Conservation (phyloP, 2,329 filamentous ascomycete species). For the Ophiognomonia clavigignenti-juglandacearum region DNA sequence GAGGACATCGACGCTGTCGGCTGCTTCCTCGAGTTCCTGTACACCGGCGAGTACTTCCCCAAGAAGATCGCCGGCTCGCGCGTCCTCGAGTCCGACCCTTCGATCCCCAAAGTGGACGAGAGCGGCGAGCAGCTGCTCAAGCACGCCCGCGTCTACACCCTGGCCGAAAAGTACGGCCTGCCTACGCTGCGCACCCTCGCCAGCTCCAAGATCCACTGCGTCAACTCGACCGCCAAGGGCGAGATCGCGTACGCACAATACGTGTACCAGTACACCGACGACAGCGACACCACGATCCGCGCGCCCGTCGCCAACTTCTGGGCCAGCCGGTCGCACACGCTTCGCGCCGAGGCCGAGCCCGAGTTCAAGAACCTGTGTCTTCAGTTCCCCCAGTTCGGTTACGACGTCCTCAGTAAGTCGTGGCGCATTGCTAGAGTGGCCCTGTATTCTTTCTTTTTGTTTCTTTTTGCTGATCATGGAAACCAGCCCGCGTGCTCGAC, state of each 20-base stretch:
- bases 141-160: conserved; percentile 84
- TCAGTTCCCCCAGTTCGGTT: conserved; percentile 87
- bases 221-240: conserved; percentile 80
- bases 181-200: conserved; percentile 68
- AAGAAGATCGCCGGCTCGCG: conserved; percentile 58
- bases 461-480: conserved; percentile 17
- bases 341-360: conserved; percentile 79
- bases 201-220: conserved; percentile 86
- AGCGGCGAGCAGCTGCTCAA: conserved; percentile 79
- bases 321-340: conserved; percentile 73
- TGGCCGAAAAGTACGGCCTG: conserved; percentile 74
- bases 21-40: conserved; percentile 78
- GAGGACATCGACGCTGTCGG: conserved; percentile 71
- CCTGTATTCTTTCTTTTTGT: too few species aligned
- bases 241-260: conserved; percentile 91
- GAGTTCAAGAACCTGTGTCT: conserved; percentile 83
- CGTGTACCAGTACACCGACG: conserved; percentile 72
- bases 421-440: not conserved
- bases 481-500: conserved; percentile 56
- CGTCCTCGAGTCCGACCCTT: conserved; percentile 64
- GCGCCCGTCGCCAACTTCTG: conserved; percentile 87
- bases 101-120: conserved; percentile 63
- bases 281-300: conserved; percentile 68
- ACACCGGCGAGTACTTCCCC: conserved; percentile 85
- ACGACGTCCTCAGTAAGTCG: conserved; percentile 76